Conservation (phyloP, 495 filamentous ascomycete genomes). For the Amphirosellinia nigrospora region DNA sequence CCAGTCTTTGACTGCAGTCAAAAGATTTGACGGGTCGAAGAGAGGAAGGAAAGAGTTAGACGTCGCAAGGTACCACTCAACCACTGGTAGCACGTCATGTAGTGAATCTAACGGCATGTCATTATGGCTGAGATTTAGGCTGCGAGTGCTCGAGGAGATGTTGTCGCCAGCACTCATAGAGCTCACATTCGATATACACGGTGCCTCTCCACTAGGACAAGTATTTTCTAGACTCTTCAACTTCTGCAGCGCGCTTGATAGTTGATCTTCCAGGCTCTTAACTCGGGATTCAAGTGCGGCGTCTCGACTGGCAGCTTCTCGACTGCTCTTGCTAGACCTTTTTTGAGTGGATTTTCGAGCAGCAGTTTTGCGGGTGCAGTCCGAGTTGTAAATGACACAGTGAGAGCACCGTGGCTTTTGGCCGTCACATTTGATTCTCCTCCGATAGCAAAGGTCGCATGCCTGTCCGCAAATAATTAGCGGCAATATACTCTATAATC, state of each 20-base stretch:
- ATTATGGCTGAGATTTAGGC: background rate
- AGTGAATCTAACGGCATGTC: conserved; percentile 13
- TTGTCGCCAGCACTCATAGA: background rate
- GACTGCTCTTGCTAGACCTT: too few species aligned
- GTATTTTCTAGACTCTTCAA: background rate
- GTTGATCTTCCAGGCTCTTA: conserved; percentile 7
- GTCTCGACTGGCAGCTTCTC: background rate
- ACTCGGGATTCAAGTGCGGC: conserved; percentile 8
- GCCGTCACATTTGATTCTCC: conserved; percentile 28
- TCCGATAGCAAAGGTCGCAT: conserved; percentile 27
- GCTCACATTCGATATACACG: background rate
- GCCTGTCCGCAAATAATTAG: conserved; percentile 11
- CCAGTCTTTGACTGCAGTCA: conserved; percentile 20
- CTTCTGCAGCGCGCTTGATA: background rate
- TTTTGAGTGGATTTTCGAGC: background rate
- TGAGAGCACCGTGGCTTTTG: conserved; percentile 27
- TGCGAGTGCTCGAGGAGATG: background rate
- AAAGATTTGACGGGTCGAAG: conserved; percentile 21
- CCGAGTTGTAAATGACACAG: conserved; percentile 23
- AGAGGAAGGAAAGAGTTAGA: conserved; percentile 25
- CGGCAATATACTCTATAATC: background rate
- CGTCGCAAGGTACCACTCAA: conserved; percentile 24
- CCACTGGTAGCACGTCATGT: conserved; percentile 13
- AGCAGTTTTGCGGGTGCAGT: conserved; percentile 24
- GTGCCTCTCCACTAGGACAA: background rate